Base-by-base conservation (phyloP, 2,329 filamentous ascomycete species). In the Aspergillus caelatus region DNA sequence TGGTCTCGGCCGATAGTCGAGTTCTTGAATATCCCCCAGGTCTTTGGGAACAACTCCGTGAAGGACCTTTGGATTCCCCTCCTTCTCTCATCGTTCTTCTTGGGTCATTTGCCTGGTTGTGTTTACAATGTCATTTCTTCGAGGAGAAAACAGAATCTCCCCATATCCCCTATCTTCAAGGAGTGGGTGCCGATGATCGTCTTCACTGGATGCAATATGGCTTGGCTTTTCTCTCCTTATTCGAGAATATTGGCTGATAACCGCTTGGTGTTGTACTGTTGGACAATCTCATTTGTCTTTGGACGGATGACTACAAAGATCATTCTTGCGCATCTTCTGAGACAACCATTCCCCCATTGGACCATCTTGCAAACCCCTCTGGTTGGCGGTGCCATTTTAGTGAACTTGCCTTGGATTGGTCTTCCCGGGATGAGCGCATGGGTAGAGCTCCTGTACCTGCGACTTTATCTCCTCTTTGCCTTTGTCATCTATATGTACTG, bases 271-370 rank as follows among this genome's bases (percentile, higher is more conserved):
- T 86, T 98, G 54, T 96, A 97, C 79, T 97, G 94, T 82, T 80
- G 96, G 64, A 96, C 92, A 64, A 91, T 98, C 84, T 91, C 92
- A n/a, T 94, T 98, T 72, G 95, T 97, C 63, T 98, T 99, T 78
- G 95, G 95, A 41, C 91, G 95, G 70, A 93, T 99, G 90, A 98
- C 95, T 0, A 99, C 95, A 45, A 99, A 98, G 83, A 98, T 98
- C 79, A 99, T 99, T 75, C 88, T 99, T 21, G 94, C 95, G 3
- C 95, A 99, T 78, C 84, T 99, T 58, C 95, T 95, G 2, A 88
- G 88, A 67, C 95, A 98, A 77, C 92, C 94, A 4, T 99, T 98
- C 80, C 95, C 95, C 1, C 96, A 92, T 85, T 98, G 94, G 93
- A 98, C 95, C 12, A 86, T 95, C 56, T 91, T 98, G 86, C 85